Conservation (phyloP, 179 eudicot species). For the Carnegiea gigantea region DNA sequence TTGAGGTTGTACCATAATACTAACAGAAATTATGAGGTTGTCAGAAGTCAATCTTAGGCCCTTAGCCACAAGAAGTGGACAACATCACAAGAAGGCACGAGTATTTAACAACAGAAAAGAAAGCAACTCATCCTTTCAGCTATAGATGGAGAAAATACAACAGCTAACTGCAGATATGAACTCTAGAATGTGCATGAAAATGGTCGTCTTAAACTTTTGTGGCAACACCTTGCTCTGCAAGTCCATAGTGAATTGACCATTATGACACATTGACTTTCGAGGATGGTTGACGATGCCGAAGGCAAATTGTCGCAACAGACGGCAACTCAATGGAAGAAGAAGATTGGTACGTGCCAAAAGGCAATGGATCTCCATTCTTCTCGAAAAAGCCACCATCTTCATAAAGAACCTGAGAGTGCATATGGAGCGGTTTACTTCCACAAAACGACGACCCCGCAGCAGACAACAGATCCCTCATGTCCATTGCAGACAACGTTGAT, state of each 20-base stretch:
- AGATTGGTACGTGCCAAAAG: slow-evolving; percentile 54
- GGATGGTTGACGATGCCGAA: slow-evolving; percentile 40
- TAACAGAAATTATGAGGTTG: too few relatives aligned
- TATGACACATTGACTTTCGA: slow-evolving; percentile 33
- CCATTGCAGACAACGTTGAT: too few relatives aligned
- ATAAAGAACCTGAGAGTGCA: slow-evolving; percentile 59
- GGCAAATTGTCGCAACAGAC: slow-evolving; percentile 57
- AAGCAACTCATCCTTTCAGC: too few relatives aligned
- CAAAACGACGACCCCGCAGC: neutral
- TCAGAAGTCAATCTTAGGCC: too few relatives aligned
- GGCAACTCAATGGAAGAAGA: slow-evolving; percentile 51
- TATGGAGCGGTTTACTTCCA: neutral
- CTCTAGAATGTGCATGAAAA: neutral
- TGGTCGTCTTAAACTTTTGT: slow-evolving; percentile 35
- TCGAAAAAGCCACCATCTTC: slow-evolving; percentile 80
- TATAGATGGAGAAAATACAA: too few relatives aligned
- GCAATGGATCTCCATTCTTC: slow-evolving; percentile 82
- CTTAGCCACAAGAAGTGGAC: too few relatives aligned
- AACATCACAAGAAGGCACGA: too few relatives aligned
- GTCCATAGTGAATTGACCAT: slow-evolving; percentile 33
- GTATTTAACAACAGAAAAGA: too few relatives aligned
- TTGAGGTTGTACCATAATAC: too few relatives aligned
- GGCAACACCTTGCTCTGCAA: slow-evolving; percentile 72
- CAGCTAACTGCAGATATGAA: neutral
- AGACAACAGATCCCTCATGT: neutral